Percentiles rank a stretch among this genome's conserved stretches.
Conservation (phyloP, 176 grass and related monocot species). For the Hordeum vulgare region MorexV3_pseudomolecules_assembly NC_058521.1:216705108-216705607, state of each 20-base stretch:
- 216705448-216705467: not conserved
- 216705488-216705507: constrained; percentile 97
- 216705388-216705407: not conserved
- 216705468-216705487: constrained; percentile 8
- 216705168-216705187: constrained; percentile 42
- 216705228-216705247: constrained; percentile 96
- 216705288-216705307: not conserved
- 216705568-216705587: constrained; percentile 68
- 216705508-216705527: constrained; percentile 88
- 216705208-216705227: constrained; percentile 94
- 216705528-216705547: constrained; percentile 88
- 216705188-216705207: constrained; percentile 94
- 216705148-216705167: constrained; percentile 2
- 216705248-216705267: constrained; percentile 66
- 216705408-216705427: not conserved
- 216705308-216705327: not conserved
- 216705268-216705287: constrained; percentile 30
- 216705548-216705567: constrained; percentile 71
- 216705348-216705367: not conserved
- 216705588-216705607: constrained; percentile 77
- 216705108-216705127: constrained; percentile 7
- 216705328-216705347: not conserved
- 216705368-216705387: not conserved
- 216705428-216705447: not conserved
- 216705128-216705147: not conserved